phyloP scores from a whole-genome alignment of 1,284 basidiomycete species.

The Tausonia pullulans region DNA sequence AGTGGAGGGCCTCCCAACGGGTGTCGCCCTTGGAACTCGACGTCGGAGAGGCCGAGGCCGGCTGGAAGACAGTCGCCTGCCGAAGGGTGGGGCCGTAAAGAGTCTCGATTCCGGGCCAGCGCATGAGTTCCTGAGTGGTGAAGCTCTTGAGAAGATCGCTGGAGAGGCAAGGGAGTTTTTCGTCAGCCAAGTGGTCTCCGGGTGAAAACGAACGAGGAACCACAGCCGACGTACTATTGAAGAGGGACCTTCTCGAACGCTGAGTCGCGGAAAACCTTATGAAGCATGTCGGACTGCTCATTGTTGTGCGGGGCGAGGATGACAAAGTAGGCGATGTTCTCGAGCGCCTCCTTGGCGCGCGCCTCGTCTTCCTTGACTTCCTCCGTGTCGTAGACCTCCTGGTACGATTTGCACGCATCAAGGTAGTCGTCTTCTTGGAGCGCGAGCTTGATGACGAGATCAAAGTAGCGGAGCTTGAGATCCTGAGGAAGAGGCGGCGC shows the following conservation, averaged over 20 bases:
- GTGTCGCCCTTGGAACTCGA: constrained; percentile 45
- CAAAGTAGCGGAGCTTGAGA: constrained; percentile 90
- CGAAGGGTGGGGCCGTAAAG: constrained; percentile 78
- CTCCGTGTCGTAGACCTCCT: constrained; percentile 93
- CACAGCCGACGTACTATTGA: constrained; percentile 56
- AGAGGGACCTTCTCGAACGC: constrained; percentile 68
- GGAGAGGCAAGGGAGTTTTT: background rate
- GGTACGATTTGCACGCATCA: constrained; percentile 88
- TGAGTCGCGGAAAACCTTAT: constrained; percentile 69
- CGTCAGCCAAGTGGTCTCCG: background rate
- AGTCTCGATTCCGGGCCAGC: constrained; percentile 92
- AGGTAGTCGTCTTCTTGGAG: constrained; percentile 76
- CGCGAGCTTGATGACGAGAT: constrained; percentile 90
- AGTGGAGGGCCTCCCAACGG: constrained; percentile 92
- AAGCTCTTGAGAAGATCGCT: constrained; percentile 96
- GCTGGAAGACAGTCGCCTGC: constrained; percentile 67
- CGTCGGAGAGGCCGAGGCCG: constrained; percentile 26
- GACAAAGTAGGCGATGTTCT: constrained; percentile 90
- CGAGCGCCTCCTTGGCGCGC: constrained; percentile 65
- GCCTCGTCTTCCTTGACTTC: constrained; percentile 70
- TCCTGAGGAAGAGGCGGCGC: constrained; percentile 48
- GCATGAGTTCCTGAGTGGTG: constrained; percentile 87
- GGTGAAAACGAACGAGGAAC: background rate
- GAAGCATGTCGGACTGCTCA: constrained; percentile 93
- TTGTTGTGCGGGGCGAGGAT: constrained; percentile 89